Evolutionary conservation across 1,139 yeast species (phyloP), one percentile per base, ranked within the genome.

Genomic region (Pneumocystis oryctolagi): DNA sequence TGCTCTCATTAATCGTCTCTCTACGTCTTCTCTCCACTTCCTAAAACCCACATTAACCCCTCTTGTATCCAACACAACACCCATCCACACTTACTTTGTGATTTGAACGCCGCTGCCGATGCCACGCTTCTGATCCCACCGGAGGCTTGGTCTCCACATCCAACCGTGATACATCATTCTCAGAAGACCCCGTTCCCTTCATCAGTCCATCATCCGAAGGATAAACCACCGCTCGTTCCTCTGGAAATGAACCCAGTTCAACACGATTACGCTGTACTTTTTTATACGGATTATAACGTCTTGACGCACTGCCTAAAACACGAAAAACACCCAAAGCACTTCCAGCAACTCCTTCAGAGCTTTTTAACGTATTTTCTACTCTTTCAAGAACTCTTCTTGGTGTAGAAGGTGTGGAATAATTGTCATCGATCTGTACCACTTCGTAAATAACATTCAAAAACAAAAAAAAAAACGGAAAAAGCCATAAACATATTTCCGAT

Each of bases 11-110:
- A 72, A 92, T 92, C 61, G 86, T 84, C 72, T 92, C 97, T 71
- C 99, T 83, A 72, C 99, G 84, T 70, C 97, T 84, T 71, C 97
- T 82, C 76, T 92, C 99, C 37, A 92, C 98, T 75, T 94, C 98
- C 55, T 47, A 12, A 2, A 20, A n/a, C n/a, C n/a, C n/a, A n/a
- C n/a, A n/a, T n/a, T n/a, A n/a, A n/a, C n/a, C n/a, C n/a, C n/a
- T n/a, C n/a, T n/a, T n/a, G n/a, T n/a, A n/a, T n/a, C n/a, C n/a
- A 42, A 42, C 16, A 5, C n/a, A 9, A 31, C 34, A 31, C 8
- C 6, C 5, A 1, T 18, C 5, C 1, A 39, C 16, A 12, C 31
- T 1, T 25, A 25, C 55, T 75, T 92, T 92, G 77, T 92, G 99
- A 74, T 89, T 90, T 70, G 87, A 88, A 70, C 87, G 84, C 69